Base-by-base conservation (phyloP, 345 rosid genomes). In the Aegle marmelos region DNA sequence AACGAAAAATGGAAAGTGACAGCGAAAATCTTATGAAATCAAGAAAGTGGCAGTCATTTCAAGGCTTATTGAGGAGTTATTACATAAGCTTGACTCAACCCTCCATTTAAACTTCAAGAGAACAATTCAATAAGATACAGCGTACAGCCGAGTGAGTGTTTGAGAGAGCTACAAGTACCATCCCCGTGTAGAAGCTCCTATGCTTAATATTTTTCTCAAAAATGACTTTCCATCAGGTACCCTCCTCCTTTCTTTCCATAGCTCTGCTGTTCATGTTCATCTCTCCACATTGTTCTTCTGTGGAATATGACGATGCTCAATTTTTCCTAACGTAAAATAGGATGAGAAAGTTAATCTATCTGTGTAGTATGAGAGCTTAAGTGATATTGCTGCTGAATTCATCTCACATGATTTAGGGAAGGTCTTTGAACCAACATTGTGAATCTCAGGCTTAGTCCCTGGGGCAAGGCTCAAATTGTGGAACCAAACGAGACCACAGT, bases 401-500 rank as follows among this genome's bases (percentile, higher is more conserved):
- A 83, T 87, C 37, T 6, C 57, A 22, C 11, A 78, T 53, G 27
- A 68, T 67, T 70, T 85, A 6, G 80, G 30, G 41, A 41, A 80
- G 36, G 74, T 78, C 57, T 58, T 84, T 50, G 14, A 65, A 13
- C 33, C 8, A 33, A 41, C 80, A 76, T 84, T 77, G 62, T 84
- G 82, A 64, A 84, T 71, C 85, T 80, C 62, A 66, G 73, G 60
- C 27, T 85, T 60, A 68, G 86, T 33, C 90, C 89, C 0, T 84
- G 87, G 89, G 87, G 85, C 61, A 88, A 84, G 65, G 81, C 90
- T 59, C 17, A 27, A 41, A 1, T 68, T 5, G 31, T 71, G 17
- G 17, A 39, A 9, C 34, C 77, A 25, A 48, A 80, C 13, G n/a
- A 73, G 7, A 65, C 81, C n/a, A 63, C 81, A 70, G 19, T 27